These are phyloP conservation scores for Fusarium clavum DNA, from an alignment of 2,329 filamentous ascomycete species.

Conservation along the genomic window DNA sequence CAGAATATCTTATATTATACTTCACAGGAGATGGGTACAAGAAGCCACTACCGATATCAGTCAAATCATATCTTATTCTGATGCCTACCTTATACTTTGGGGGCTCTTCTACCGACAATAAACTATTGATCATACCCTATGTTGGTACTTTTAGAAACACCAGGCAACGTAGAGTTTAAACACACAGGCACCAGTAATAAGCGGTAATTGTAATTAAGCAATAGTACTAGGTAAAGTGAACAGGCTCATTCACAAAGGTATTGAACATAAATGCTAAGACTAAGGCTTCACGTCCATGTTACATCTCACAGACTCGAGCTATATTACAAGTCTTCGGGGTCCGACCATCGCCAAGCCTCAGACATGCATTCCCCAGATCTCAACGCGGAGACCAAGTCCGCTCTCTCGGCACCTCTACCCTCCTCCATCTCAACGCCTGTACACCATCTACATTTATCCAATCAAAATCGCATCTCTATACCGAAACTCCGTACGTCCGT, in stretches of 20 bases:
- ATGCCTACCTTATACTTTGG: background rate
- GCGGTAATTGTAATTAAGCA: background rate
- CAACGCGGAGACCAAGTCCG: constrained; percentile 43
- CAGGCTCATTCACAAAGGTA: background rate
- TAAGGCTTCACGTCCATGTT: background rate
- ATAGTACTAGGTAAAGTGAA: background rate
- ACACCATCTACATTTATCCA: constrained; percentile 12
- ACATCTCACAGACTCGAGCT: background rate
- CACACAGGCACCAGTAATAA: background rate
- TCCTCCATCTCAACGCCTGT: constrained; percentile 15
- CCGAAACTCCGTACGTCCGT: constrained; percentile 44
- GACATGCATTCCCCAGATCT: constrained; percentile 4
- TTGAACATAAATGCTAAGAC: background rate
- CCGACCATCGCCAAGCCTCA: background rate
- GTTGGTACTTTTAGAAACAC: background rate
- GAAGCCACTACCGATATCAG: background rate
- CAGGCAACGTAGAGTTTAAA: background rate
- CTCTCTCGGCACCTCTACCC: background rate
- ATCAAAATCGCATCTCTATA: constrained; percentile 19
- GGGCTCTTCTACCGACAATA: background rate
- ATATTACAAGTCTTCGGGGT: too few species aligned
- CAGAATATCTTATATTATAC: background rate
- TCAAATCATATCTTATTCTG: background rate
- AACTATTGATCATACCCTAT: background rate
- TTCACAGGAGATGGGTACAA: background rate